phyloP scores from a whole-genome alignment of 2,329 filamentous ascomycete genomes.

The Teratosphaeria pseudoeucalypti region DNA sequence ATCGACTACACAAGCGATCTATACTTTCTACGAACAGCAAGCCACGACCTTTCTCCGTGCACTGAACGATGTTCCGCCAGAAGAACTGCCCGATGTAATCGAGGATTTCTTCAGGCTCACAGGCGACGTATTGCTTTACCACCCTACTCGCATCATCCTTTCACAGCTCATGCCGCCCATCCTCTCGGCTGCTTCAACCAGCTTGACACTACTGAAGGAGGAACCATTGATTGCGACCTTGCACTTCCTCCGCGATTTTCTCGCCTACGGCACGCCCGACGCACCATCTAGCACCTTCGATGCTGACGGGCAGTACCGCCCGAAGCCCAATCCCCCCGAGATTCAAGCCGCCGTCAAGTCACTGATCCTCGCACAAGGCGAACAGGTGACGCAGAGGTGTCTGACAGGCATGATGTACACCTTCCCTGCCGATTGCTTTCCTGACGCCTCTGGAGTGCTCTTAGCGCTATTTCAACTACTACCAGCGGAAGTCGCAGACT shows the following conservation, averaged over 20 bases:
- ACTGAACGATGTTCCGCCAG: slow-evolving; percentile 70
- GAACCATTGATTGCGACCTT: slow-evolving; percentile 85
- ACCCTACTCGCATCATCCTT: slow-evolving; percentile 71
- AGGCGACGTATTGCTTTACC: slow-evolving; percentile 86
- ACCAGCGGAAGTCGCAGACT: slow-evolving; percentile 65
- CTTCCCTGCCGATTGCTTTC: slow-evolving; percentile 90
- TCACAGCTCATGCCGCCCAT: slow-evolving; percentile 73
- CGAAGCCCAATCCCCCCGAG: slow-evolving; percentile 50
- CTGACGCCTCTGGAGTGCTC: slow-evolving; percentile 86
- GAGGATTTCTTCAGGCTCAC: slow-evolving; percentile 94
- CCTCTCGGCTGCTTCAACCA: slow-evolving; percentile 76
- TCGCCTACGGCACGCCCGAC: slow-evolving; percentile 76
- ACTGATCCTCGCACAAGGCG: slow-evolving; percentile 57
- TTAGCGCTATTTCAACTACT: slow-evolving; percentile 80
- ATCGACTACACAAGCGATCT: slow-evolving; percentile 76
- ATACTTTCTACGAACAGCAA: slow-evolving; percentile 89
- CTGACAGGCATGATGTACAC: slow-evolving; percentile 99
- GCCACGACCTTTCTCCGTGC: slow-evolving; percentile 80
- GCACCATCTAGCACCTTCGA: slow-evolving; percentile 52
- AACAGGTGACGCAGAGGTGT: slow-evolving; percentile 73
- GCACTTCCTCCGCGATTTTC: slow-evolving; percentile 83
- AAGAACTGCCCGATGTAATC: slow-evolving; percentile 75
- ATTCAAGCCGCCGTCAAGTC: slow-evolving; percentile 63
- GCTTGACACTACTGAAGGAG: slow-evolving; percentile 78
- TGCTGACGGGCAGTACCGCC: slow-evolving; percentile 32